These are phyloP conservation scores for Didymella segeticola DNA, from an alignment of 2,329 filamentous ascomycete genomes.

Conservation along the genomic window DNA sequence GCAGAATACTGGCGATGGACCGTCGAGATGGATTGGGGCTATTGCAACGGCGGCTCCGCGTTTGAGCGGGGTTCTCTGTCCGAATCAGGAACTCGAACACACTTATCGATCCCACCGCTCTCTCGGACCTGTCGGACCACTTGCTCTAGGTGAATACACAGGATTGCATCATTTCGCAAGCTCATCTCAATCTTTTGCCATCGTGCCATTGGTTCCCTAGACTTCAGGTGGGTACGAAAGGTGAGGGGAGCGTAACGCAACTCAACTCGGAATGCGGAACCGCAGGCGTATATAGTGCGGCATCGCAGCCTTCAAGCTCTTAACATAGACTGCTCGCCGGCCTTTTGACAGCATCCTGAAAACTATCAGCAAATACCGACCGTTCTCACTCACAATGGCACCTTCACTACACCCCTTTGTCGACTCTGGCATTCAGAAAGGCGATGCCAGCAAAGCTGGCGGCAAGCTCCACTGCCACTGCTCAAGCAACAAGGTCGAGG, in stretches of 20 bases:
- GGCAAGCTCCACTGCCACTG: slow-evolving; percentile 70
- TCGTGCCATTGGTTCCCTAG: background rate
- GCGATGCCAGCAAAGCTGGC: slow-evolving; percentile 61
- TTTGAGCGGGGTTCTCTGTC: slow-evolving; percentile 16
- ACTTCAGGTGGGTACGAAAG: slow-evolving; percentile 3
- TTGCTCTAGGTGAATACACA: background rate
- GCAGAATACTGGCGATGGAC: too few species aligned
- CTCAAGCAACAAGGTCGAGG: slow-evolving; percentile 61
- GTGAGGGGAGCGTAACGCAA: slow-evolving; percentile 3
- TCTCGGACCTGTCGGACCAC: background rate
- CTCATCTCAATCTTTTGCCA: background rate
- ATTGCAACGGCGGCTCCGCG: slow-evolving; percentile 15
- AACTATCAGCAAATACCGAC: slow-evolving; percentile 17
- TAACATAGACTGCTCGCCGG: background rate
- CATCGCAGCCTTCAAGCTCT: background rate
- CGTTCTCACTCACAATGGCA: slow-evolving; percentile 29
- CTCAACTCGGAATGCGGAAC: slow-evolving; percentile 17
- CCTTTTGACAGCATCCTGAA: background rate
- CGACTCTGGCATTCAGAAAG: slow-evolving; percentile 67
- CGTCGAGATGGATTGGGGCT: too few species aligned
- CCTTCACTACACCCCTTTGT: slow-evolving; percentile 66
- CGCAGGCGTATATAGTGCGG: slow-evolving; percentile 17
- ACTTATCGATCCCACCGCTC: slow-evolving; percentile 4
- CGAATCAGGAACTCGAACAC: slow-evolving; percentile 9
- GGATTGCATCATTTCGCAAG: slow-evolving; percentile 8